phyloP scores from a whole-genome alignment of 2,329 filamentous ascomycete genomes.

The Trichoderma lentiforme region DNA sequence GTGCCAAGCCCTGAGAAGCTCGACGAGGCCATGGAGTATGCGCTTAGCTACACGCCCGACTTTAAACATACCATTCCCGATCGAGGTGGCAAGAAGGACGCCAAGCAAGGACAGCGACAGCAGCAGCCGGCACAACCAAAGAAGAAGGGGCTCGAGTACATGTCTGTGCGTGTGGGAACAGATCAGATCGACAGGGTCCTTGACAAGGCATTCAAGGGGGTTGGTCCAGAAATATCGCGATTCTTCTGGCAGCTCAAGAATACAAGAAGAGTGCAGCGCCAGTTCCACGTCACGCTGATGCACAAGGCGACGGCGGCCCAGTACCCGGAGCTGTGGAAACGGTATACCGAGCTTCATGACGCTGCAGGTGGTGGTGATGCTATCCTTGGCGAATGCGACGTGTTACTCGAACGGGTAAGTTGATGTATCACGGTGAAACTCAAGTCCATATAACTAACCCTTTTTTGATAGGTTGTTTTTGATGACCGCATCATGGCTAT shows the following conservation, averaged over 20 bases:
- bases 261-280: slow-evolving; percentile 70
- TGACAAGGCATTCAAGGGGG: slow-evolving; percentile 63
- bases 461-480: slow-evolving; percentile 63
- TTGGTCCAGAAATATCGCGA: slow-evolving; percentile 40
- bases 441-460: not conserved
- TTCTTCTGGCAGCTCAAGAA: slow-evolving; percentile 76
- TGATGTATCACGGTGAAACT: slow-evolving; percentile 32
- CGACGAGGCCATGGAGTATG: slow-evolving; percentile 72
- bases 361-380: slow-evolving; percentile 29
- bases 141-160: slow-evolving; percentile 54
- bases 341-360: slow-evolving; percentile 61
- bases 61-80: slow-evolving; percentile 72
- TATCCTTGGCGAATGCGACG: slow-evolving; percentile 58
- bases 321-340: slow-evolving; percentile 70
- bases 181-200: slow-evolving; percentile 53
- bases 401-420: slow-evolving; percentile 59
- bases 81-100: slow-evolving; percentile 39
- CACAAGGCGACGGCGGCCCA: slow-evolving; percentile 65
- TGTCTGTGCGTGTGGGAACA: slow-evolving; percentile 48
- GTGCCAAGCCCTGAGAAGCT: slow-evolving; percentile 71
- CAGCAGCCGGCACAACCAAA: slow-evolving; percentile 36
- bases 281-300: slow-evolving; percentile 92
- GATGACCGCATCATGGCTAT: slow-evolving; percentile 88
- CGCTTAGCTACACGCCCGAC: slow-evolving; percentile 73
- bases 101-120: slow-evolving; percentile 17